Evolutionary conservation across 768 basidiomycete genomes (phyloP).

Genomic region (Mycena alexandri): DNA sequence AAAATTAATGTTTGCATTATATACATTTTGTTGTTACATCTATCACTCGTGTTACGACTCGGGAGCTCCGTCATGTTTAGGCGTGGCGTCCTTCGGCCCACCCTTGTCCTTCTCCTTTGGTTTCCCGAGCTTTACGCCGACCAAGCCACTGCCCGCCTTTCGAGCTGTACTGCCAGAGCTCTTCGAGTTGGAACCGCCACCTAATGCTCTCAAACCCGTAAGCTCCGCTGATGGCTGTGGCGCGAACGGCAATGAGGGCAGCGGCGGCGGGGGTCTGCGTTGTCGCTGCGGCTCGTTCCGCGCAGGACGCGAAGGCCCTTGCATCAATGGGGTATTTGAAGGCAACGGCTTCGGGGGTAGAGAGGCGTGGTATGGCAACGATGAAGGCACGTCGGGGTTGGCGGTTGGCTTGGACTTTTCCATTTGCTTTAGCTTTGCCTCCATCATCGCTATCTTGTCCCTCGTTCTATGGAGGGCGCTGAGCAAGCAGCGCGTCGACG

Average conservation of each 20-base stretch:
- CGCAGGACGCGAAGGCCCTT: slow-evolving; percentile 3
- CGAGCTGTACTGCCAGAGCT: slow-evolving; percentile 1
- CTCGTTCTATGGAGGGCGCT: slow-evolving; percentile 66
- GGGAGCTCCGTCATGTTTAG: not conserved
- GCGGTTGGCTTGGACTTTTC: slow-evolving; percentile 55
- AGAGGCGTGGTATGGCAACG: slow-evolving; percentile 48
- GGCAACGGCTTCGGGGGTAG: slow-evolving; percentile 60
- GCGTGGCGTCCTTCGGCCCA: slow-evolving; percentile 3
- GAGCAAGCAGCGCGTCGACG: not conserved
- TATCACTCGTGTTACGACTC: not conserved
- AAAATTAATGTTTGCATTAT: slow-evolving; percentile 15
- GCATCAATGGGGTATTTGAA: slow-evolving; percentile 21
- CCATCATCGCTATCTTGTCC: slow-evolving; percentile 94
- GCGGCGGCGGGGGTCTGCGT: slow-evolving; percentile 19
- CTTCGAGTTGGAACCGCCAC: slow-evolving; percentile 15
- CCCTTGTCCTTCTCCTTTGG: slow-evolving; percentile 46
- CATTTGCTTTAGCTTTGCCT: slow-evolving; percentile 93
- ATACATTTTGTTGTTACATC: slow-evolving; percentile 11
- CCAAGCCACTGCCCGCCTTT: slow-evolving; percentile 43
- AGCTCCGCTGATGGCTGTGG: slow-evolving; percentile 36
- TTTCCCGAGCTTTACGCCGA: slow-evolving; percentile 57
- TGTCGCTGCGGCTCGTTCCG: slow-evolving; percentile 32
- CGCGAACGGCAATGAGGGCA: slow-evolving; percentile 36
- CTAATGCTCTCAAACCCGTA: slow-evolving; percentile 9
- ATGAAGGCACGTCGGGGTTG: slow-evolving; percentile 27